Evolutionary conservation across 495 filamentous ascomycete genomes (phyloP), one percentile per base, ranked within the genome.

Genomic region (Podospora sp.): DNA sequence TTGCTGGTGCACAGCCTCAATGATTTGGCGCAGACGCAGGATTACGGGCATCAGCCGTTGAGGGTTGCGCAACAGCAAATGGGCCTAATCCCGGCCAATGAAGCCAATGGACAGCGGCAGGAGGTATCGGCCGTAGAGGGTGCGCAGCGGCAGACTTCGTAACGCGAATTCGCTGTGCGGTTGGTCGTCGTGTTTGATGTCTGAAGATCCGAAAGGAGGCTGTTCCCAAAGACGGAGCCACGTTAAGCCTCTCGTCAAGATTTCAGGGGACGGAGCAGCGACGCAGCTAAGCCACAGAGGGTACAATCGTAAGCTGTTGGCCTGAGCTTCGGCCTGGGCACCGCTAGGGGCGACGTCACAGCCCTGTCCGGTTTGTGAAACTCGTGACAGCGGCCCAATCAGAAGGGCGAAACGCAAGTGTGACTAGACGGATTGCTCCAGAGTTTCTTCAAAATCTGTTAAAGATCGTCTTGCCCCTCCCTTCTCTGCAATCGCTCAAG

Each of bases 1-100:
- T 60, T 50, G 65, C 66, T 65, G 61, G 40, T 65, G 74, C 77
- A 78, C 76, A 76, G 77, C 76, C 76, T 73, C 75, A 66, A 75
- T 62, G 40, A 11, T 46, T 77, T 67, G 65, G 63, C 63, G 68
- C 70, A 71, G 69, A 66, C 16, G 50, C 50, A 65, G 66, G 69
- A 71, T 65, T 70, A 68, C 61, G 62, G 61, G 62, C 55, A 57
- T 58, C 63, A 57, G 53, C 51, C 51, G 52, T 63, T 56, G 29
- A 46, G 21, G 25, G 26, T 21, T 29, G 57, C 57, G 57, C 57
- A 60, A 60, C 36, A 9, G 18, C 36, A 50, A 50, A 27, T 25
- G 60, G 35, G 53, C 21, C 14, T 20, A 26, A 24, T 11, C 26
- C n/a, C 20, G 63, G 20, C 53, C 3, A 12, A 36, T 0, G 51